phyloP scores from a whole-genome alignment of 164 flowering plant species.

The Magnolia sinica region DNA sequence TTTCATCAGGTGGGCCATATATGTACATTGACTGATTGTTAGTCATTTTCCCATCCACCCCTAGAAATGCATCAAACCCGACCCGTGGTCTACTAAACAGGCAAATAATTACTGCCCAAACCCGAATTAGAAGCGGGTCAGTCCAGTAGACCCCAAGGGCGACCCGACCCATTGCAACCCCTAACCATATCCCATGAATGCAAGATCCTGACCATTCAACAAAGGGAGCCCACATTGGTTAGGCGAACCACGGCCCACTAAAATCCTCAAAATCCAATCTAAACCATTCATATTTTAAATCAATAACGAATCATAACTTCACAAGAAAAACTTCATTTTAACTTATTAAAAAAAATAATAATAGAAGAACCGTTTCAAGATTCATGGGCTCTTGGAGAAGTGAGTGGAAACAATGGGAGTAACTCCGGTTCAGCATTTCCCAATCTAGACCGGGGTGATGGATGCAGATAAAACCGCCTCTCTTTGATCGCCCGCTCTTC shows the following conservation, averaged over 20 bases:
- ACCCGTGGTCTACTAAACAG: too few species aligned
- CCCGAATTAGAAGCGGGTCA: too few species aligned
- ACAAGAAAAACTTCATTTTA: not conserved
- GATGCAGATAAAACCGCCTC: slow-evolving; percentile 63
- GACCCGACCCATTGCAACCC: not conserved
- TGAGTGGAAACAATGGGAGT: slow-evolving; percentile 48
- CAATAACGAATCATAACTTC: not conserved
- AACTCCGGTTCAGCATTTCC: slow-evolving; percentile 45
- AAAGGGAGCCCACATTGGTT: not conserved
- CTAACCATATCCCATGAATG: not conserved
- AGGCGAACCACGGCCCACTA: not conserved
- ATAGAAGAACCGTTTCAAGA: not conserved
- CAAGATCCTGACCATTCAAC: not conserved
- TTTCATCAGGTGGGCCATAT: too few species aligned
- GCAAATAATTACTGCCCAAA: too few species aligned
- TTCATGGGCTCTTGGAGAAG: slow-evolving; percentile 20
- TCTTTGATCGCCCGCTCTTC: slow-evolving; percentile 66
- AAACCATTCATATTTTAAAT: too few species aligned
- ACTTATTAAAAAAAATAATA: not conserved
- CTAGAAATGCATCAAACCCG: too few species aligned
- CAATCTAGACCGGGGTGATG: slow-evolving; percentile 45
- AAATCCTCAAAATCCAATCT: too few species aligned
- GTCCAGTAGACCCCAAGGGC: too few species aligned
- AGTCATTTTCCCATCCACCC: too few species aligned
- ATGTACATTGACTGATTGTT: too few species aligned